Percentiles rank a stretch among this genome's conserved stretches.
Evolutionary conservation across 2,329 filamentous ascomycete species (phyloP).

Genomic region (Calonectria honghensis): DNA sequence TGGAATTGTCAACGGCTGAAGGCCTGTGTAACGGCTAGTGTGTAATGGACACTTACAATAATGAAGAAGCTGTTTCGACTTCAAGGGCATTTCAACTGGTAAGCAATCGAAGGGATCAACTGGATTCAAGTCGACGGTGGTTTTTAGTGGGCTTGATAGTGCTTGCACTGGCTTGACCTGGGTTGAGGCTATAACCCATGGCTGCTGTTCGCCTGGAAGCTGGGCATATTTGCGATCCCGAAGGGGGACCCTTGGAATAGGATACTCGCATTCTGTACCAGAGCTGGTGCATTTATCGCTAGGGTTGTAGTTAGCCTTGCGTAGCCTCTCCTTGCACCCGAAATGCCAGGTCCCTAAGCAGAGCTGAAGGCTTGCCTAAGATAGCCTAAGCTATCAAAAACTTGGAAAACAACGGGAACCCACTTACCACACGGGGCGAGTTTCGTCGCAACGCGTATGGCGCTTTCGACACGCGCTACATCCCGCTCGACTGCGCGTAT

Average conservation of each 20-base stretch:
- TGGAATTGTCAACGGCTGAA: neutral
- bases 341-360: neutral
- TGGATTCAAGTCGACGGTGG: neutral
- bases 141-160: neutral
- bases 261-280: neutral
- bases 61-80: conserved; percentile 10
- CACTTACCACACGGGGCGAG: conserved; percentile 1
- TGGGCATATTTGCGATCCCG: neutral
- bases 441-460: neutral
- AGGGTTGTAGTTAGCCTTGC: neutral
- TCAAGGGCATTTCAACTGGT: conserved; percentile 11
- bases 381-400: no score
- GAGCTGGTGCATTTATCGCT: neutral
- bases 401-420: neutral
- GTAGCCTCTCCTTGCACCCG: neutral
- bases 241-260: neutral
- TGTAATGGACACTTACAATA: neutral
- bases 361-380: neutral
- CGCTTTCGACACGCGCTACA: conserved; percentile 2
- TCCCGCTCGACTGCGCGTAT: conserved; percentile 7
- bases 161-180: neutral
- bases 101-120: conserved; percentile 11
- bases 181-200: conserved; percentile 1
- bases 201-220: conserved; percentile 5
- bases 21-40: neutral